These are phyloP conservation scores for Syncephalis plumigaleata DNA, from an alignment of 371 early-diverging fungal genomes.

Conservation along the genomic window DNA sequence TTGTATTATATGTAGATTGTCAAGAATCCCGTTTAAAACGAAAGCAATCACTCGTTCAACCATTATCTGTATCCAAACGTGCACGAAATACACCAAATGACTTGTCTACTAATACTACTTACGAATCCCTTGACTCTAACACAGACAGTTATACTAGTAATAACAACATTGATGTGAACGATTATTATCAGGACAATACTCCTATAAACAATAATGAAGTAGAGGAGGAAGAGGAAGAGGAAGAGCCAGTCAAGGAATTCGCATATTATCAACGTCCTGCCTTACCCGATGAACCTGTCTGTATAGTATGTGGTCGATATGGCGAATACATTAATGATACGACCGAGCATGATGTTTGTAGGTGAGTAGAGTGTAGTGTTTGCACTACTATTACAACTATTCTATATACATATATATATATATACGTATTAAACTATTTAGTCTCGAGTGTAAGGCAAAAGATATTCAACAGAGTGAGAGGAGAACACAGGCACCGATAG, in stretches of 20 bases:
- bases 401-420: too few species aligned
- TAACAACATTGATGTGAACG: neutral
- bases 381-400: too few species aligned
- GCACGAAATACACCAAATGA: neutral
- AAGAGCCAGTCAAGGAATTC: constrained; percentile 10
- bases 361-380: constrained; percentile 11
- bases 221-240: neutral
- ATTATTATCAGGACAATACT: too few species aligned
- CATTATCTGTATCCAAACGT: neutral
- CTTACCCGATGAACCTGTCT: constrained; percentile 17
- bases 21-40: too few species aligned
- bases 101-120: neutral
- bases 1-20: too few species aligned
- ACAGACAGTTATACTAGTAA: neutral
- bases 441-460: constrained; percentile 20
- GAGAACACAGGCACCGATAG: neutral
- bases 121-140: neutral
- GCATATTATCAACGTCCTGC: constrained; percentile 19
- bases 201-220: neutral
- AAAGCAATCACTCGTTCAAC: too few species aligned
- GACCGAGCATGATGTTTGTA: constrained; percentile 26
- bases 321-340: constrained; percentile 28
- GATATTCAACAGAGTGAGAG: constrained; percentile 14
- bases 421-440: too few species aligned
- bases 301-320: constrained; percentile 29